Conservation (phyloP, 1,139 yeast genomes). For the Saccharomyces pastorianus region DNA sequence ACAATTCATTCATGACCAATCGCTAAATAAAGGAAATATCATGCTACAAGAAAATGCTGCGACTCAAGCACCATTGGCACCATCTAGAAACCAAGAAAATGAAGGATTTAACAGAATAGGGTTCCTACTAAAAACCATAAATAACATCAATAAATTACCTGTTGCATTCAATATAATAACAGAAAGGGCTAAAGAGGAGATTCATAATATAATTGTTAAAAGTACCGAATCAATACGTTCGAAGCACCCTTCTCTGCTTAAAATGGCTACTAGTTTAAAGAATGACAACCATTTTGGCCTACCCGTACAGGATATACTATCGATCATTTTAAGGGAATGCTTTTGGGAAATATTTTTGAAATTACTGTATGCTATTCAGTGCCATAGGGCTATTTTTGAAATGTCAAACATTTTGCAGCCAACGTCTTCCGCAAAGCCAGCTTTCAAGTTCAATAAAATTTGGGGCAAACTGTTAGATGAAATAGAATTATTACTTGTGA, state of each 20-base stretch:
- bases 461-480: conserved; percentile 57
- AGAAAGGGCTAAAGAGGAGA: conserved; percentile 41
- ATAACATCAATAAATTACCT: conserved; percentile 55
- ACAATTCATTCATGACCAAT: conserved; percentile 34
- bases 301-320: conserved; percentile 41
- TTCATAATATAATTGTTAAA: conserved; percentile 48
- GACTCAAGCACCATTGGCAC: conserved; percentile 1
- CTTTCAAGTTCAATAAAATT: conserved; percentile 43
- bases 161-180: conserved; percentile 50
- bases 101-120: conserved; percentile 12
- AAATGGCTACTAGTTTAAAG: conserved; percentile 16
- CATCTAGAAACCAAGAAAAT: not conserved
- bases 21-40: not conserved
- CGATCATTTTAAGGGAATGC: conserved; percentile 56
- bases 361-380: conserved; percentile 57
- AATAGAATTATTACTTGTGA: conserved; percentile 38
- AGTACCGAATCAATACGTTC: conserved; percentile 58
- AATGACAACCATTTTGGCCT: conserved; percentile 29
- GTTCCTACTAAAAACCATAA: conserved; percentile 49
- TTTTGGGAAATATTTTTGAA: conserved; percentile 62
- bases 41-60: conserved; percentile 21
- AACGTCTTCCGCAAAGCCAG: conserved; percentile 18
- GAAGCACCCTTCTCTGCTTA: conserved; percentile 40
- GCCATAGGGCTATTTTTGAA: conserved; percentile 58
- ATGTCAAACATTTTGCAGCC: conserved; percentile 36